Evolutionary conservation across 2,329 filamentous ascomycete genomes (phyloP), one percentile per base, ranked within the genome.

Genomic region (Ophiobolus disseminans): DNA sequence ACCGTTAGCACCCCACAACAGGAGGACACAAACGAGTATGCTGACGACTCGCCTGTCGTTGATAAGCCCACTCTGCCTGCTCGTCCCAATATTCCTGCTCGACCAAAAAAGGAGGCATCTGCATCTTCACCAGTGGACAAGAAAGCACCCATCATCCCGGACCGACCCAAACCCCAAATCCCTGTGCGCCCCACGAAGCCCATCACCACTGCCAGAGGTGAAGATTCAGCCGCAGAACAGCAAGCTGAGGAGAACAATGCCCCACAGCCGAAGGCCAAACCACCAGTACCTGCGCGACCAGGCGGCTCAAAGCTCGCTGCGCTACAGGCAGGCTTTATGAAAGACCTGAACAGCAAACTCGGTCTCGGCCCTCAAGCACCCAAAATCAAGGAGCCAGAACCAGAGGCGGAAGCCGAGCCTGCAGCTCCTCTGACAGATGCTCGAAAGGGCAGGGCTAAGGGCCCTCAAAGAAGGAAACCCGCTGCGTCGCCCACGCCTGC

Each of bases 241-340:
- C 58, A 65, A 46, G 42, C 46, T 26, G 62, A 58, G 11, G 63
- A 66, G 20, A 62, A 56, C 23, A 70, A 77, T 6, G 71, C 77
- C 10, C 63, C 75, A 3, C 65, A 77, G 13, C 71, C 80, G 10
- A 95, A 91, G 69, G 74, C 84, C n/a, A 97, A 97, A 70, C 92
- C 94, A 4, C 83, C 86, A 0, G 83, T 97, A 2, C 92, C 94
- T 9, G 83, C 86, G 11, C 85, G 91, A 36, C 90, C 91, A 2
- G 81, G 82, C 34, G 90, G 90, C 8, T 84, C 86, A 63, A 97
- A 97, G 78, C 95, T 99, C 69, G 91, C 92, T 13, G 89, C 90
- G 19, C 78, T 99, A 23, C 91, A 96, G 74, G 90, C 90, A 28
- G 91, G 90, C 3, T 97, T 99, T 73, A 86, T 99, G 82, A 91